Conservation (phyloP, 768 basidiomycete genomes). For the Lactifluus rugatus region DNA sequence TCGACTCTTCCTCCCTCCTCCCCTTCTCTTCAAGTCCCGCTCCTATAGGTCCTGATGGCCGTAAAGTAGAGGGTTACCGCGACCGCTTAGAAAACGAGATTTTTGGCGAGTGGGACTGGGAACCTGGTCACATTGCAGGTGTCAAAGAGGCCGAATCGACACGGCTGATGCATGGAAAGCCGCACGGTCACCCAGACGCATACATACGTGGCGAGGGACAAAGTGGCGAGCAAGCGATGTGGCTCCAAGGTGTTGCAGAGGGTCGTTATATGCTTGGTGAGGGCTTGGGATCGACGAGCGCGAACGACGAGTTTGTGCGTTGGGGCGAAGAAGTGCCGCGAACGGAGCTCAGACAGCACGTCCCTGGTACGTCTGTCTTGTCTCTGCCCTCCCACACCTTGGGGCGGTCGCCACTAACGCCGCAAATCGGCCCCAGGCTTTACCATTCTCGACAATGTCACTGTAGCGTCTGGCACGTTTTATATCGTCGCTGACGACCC, state of each 20-base stretch:
- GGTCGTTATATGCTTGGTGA: conserved; percentile 21
- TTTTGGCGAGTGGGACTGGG: conserved; percentile 63
- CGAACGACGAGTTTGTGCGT: conserved; percentile 43
- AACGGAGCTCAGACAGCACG: conserved; percentile 51
- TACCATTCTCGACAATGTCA: conserved; percentile 76
- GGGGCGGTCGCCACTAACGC: conserved; percentile 1
- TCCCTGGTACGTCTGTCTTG: conserved; percentile 40
- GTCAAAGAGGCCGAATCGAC: conserved; percentile 39
- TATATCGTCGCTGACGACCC: conserved; percentile 66
- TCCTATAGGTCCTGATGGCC: conserved; percentile 38
- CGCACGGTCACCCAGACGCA: conserved; percentile 22
- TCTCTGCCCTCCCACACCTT: neutral
- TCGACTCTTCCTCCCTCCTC: conserved; percentile 18
- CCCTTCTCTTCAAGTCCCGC: neutral
- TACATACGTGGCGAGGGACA: conserved; percentile 36
- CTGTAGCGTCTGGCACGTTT: conserved; percentile 60
- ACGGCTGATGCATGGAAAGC: conserved; percentile 29
- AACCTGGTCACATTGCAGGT: conserved; percentile 47
- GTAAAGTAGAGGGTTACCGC: conserved; percentile 41
- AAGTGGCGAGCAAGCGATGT: conserved; percentile 22
- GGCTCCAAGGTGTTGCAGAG: conserved; percentile 20
- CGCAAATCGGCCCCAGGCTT: conserved; percentile 42
- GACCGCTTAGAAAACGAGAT: conserved; percentile 53
- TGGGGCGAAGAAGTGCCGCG: conserved; percentile 51
- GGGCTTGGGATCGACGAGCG: conserved; percentile 25